Percentiles rank a stretch among this genome's conserved stretches.
Evolutionary conservation across 495 filamentous ascomycete species (phyloP).

Genomic region (Tricharina praecox): DNA sequence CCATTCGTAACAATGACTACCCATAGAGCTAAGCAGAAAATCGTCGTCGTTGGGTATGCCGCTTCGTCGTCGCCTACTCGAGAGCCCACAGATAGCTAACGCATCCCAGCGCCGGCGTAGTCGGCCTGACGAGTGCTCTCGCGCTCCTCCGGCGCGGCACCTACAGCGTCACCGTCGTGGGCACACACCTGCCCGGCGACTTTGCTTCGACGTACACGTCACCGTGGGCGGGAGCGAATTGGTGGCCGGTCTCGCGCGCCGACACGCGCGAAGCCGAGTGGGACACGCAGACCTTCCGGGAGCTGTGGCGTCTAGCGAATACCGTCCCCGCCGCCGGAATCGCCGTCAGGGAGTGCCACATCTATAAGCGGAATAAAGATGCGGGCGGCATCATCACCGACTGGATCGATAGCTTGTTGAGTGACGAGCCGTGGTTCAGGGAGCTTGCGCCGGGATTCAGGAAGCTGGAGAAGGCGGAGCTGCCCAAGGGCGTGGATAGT

Average conservation of each 20-base stretch:
- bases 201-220: constrained; percentile 94
- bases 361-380: constrained; percentile 53
- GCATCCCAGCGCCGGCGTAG: constrained; percentile 60
- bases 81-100: too few relatives aligned
- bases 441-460: constrained; percentile 56
- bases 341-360: constrained; percentile 55
- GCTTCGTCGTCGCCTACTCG: too few relatives aligned
- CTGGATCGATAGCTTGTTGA: constrained; percentile 47
- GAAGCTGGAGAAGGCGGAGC: constrained; percentile 36
- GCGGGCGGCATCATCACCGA: constrained; percentile 26
- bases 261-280: constrained; percentile 35
- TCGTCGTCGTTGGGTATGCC: background rate
- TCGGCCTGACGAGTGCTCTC: constrained; percentile 81
- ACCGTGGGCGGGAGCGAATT: constrained; percentile 91
- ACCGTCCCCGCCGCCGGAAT: constrained; percentile 75
- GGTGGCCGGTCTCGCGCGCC: constrained; percentile 46
- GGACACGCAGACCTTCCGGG: constrained; percentile 28
- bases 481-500: constrained; percentile 42
- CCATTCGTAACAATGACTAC: background rate
- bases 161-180: constrained; percentile 62
- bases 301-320: constrained; percentile 37
- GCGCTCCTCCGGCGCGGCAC: constrained; percentile 52
- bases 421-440: constrained; percentile 66
- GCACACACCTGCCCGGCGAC: constrained; percentile 97
- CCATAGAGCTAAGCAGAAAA: background rate